A percentile compares a stretch with the other conserved stretches of the same genome.
phyloP scores from a whole-genome alignment of 805 yeast genomes.

The Wickerhamiella domercqiae region DNA sequence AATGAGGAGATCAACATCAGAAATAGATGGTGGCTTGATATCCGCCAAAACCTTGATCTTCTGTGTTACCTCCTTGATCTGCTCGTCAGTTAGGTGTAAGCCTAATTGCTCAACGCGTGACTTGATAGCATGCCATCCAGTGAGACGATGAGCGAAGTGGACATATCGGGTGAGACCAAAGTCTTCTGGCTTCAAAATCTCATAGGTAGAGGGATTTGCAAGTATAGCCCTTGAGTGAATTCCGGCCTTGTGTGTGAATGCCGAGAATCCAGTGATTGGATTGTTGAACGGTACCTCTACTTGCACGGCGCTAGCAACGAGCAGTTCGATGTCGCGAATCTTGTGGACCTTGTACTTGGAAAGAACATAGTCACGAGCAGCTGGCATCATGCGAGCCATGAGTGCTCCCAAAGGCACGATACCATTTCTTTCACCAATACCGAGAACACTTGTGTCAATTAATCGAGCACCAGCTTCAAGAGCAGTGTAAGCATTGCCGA shows the following conservation, averaged over 20 bases:
- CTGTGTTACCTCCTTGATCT: conserved; percentile 84
- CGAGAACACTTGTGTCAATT: conserved; percentile 88
- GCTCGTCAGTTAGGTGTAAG: conserved; percentile 75
- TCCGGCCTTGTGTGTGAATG: conserved; percentile 98
- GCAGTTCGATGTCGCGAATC: conserved; percentile 85
- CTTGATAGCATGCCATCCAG: conserved; percentile 99
- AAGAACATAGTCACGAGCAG: conserved; percentile 89
- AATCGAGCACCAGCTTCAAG: conserved; percentile 93
- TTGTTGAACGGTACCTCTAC: conserved; percentile 96
- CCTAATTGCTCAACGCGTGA: conserved; percentile 95
- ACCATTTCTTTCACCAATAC: conserved; percentile 98
- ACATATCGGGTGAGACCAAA: conserved; percentile 92
- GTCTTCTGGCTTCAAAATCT: conserved; percentile 85
- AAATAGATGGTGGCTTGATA: conserved; percentile 83
- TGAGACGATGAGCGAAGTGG: conserved; percentile 93
- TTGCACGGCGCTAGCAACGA: conserved; percentile 95
- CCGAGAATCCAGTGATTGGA: conserved; percentile 98
- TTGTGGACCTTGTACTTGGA: conserved; percentile 91
- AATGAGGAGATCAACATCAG: conserved; percentile 93
- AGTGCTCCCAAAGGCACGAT: conserved; percentile 94
- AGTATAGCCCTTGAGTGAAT: conserved; percentile 97
- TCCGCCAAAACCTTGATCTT: conserved; percentile 92
- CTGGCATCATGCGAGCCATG: conserved; percentile 99
- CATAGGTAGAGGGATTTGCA: conserved; percentile 98
- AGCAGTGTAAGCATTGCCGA: conserved; percentile 96